These are phyloP conservation scores for Fusarium sp. DNA, from an alignment of 2,329 filamentous ascomycete genomes.

Conservation along the genomic window DNA sequence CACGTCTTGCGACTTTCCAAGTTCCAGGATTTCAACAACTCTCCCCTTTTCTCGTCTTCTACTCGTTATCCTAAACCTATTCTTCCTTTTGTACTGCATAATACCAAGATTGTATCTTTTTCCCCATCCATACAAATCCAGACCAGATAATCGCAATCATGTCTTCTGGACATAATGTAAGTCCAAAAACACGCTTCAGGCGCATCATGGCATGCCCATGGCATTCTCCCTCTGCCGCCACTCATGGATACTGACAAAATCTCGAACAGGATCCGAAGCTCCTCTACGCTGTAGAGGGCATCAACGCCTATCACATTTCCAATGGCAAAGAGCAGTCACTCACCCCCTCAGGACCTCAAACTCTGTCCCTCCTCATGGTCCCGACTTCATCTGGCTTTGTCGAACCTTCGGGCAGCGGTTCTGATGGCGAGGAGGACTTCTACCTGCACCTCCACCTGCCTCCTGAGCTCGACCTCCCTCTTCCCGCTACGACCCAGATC, in stretches of 20 bases:
- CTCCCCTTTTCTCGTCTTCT: constrained; percentile 12
- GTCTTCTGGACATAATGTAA: constrained; percentile 49
- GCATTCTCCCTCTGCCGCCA: constrained; percentile 2
- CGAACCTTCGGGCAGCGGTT: constrained; percentile 63
- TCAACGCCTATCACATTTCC: constrained; percentile 90
- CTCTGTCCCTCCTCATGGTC: constrained; percentile 93
- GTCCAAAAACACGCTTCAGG: constrained; percentile 9
- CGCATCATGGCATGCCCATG: constrained; percentile 28
- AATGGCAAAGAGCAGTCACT: constrained; percentile 86
- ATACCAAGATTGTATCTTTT: neutral
- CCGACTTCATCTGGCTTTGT: constrained; percentile 83
- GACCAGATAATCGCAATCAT: constrained; percentile 30
- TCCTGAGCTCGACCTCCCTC: constrained; percentile 90
- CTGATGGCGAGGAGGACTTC: constrained; percentile 85
- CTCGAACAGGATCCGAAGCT: constrained; percentile 67
- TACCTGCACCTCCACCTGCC: constrained; percentile 96
- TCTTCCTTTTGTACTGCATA: neutral
- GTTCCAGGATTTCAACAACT: constrained; percentile 30
- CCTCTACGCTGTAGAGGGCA: constrained; percentile 80
- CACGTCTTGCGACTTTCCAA: constrained; percentile 28
- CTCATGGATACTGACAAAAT: constrained; percentile 18
- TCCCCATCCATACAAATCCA: neutral
- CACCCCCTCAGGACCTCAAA: constrained; percentile 88
- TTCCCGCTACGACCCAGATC: constrained; percentile 96
- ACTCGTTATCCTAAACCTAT: constrained; percentile 12